phyloP scores from a whole-genome alignment of 441 rosid genomes.

The Corymbia citriodora region DNA sequence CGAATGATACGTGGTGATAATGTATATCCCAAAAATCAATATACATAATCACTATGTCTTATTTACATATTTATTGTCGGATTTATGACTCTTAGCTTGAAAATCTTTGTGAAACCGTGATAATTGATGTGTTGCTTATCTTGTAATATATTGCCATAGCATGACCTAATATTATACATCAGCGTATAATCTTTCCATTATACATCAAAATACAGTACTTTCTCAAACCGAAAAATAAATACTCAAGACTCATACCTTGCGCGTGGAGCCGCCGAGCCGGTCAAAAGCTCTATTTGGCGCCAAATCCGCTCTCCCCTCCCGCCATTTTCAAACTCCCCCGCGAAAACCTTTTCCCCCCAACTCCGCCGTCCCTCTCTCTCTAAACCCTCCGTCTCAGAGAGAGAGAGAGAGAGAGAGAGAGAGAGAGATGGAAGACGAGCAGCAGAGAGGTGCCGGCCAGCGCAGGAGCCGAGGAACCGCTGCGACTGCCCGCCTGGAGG shows the following conservation, averaged over 20 bases:
- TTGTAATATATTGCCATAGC: background rate
- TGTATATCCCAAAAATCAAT: background rate
- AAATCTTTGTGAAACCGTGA: too few relatives aligned
- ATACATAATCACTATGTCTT: too few relatives aligned
- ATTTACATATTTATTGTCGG: too few relatives aligned
- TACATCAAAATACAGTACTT: background rate
- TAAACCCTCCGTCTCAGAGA: background rate
- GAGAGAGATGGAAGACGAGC: constrained; percentile 38
- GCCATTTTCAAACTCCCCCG: constrained; percentile 1
- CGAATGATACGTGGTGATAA: background rate
- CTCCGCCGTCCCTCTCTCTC: background rate
- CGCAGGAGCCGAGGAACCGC: constrained; percentile 52
- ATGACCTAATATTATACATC: background rate
- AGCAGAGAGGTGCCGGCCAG: constrained; percentile 24
- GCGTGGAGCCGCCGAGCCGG: background rate
- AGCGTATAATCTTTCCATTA: background rate
- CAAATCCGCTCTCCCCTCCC: constrained; percentile 20
- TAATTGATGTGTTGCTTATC: too few relatives aligned
- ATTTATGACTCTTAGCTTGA: too few relatives aligned
- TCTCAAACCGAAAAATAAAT: background rate
- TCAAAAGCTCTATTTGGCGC: constrained; percentile 10
- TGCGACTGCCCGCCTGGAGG: constrained; percentile 46
- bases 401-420: background rate
- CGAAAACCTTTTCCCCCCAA: background rate
- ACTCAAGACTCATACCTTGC: background rate